Evolutionary conservation across 352 stramenopile genomes (phyloP).

Genomic region (Pythium pectinolyticum): DNA sequence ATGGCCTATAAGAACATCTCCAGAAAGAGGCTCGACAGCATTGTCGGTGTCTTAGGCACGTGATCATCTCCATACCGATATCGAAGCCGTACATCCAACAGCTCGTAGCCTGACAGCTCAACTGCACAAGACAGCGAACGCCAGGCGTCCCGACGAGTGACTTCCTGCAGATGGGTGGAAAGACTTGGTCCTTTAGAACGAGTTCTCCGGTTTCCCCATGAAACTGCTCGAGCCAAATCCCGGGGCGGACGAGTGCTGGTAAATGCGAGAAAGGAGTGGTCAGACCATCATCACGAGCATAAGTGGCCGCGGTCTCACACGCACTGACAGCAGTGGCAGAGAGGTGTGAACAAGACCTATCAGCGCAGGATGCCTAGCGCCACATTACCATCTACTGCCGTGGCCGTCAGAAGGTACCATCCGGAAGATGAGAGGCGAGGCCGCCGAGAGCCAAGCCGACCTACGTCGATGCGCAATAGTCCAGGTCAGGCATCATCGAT

Average conservation of each 20-base stretch:
- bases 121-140: not conserved
- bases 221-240: not conserved
- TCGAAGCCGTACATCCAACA: slow-evolving; percentile 10
- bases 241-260: too few relatives aligned
- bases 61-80: slow-evolving; percentile 7
- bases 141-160: not conserved
- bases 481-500: not conserved
- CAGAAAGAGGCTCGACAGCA: not conserved
- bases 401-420: not conserved
- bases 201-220: slow-evolving; percentile 5
- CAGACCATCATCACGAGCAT: not conserved
- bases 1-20: not conserved
- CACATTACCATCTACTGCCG: not conserved
- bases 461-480: not conserved
- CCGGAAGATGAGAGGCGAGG: slow-evolving; percentile 1
- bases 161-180: slow-evolving; percentile 8
- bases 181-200: slow-evolving; percentile 7
- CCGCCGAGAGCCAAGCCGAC: not conserved
- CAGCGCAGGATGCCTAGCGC: not conserved
- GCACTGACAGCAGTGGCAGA: not conserved
- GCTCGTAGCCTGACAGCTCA: not conserved
- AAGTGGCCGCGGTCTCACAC: not conserved
- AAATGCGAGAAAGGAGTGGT: not conserved
- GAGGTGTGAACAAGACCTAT: not conserved
- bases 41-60: slow-evolving; percentile 4